phyloP scores from a whole-genome alignment of 164 flowering plant species.

The Houttuynia cordata region DNA sequence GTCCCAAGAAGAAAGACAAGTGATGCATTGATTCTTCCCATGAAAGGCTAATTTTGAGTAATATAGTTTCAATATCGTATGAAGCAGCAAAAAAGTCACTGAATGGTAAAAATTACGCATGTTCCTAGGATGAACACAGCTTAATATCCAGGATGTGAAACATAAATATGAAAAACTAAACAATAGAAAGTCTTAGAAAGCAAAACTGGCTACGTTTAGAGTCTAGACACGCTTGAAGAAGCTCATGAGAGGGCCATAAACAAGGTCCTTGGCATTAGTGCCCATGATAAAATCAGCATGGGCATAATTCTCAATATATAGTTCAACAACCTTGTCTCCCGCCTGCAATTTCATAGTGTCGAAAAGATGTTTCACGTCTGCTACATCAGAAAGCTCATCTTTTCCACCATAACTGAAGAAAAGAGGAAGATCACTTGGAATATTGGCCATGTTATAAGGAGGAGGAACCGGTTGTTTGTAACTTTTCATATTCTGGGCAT shows the following conservation, averaged over 20 bases:
- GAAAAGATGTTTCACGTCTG: constrained; percentile 46
- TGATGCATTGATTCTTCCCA: too few species aligned
- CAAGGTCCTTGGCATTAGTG: constrained; percentile 48
- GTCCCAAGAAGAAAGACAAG: too few species aligned
- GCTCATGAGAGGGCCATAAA: constrained; percentile 53
- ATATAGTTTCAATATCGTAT: too few species aligned
- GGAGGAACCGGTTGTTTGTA: constrained; percentile 68
- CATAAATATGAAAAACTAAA: too few species aligned
- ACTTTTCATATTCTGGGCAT: constrained; percentile 35
- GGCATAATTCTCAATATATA: constrained; percentile 48
- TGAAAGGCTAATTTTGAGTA: too few species aligned
- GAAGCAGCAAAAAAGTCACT: too few species aligned
- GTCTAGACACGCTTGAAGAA: constrained; percentile 40
- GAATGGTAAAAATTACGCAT: too few species aligned
- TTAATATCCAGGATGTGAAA: too few species aligned
- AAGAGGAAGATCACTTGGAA: constrained; percentile 57
- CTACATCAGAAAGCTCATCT: constrained; percentile 49
- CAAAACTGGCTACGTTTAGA: constrained; percentile 2
- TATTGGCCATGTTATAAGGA: constrained; percentile 44
- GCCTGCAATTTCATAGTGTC: constrained; percentile 45
- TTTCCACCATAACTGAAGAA: constrained; percentile 68
- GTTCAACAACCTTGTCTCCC: constrained; percentile 37
- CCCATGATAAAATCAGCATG: constrained; percentile 66
- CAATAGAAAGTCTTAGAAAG: too few species aligned
- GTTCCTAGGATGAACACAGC: too few species aligned